A percentile compares a stretch with the other conserved stretches of the same genome.
Evolutionary conservation across 768 basidiomycete genomes (phyloP).

Genomic region (Mycena polygramma): DNA sequence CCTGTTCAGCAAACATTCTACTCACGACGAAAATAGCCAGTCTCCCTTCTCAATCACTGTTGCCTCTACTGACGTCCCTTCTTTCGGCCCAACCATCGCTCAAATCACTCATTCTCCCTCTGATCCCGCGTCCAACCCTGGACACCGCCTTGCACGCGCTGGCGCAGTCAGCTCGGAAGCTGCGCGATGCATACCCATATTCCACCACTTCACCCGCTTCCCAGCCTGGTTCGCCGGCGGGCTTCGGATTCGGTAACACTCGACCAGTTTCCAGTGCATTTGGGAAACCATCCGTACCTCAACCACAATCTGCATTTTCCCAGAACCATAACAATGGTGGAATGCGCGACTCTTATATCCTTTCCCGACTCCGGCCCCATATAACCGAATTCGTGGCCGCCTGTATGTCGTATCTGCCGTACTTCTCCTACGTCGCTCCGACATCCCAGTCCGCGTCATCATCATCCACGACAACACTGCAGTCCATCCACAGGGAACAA

Average conservation of each 20-base stretch:
- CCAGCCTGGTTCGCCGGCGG: conserved; percentile 41
- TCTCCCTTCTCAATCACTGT: conserved; percentile 80
- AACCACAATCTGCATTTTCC: conserved; percentile 38
- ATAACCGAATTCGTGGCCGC: conserved; percentile 83
- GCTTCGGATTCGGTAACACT: conserved; percentile 52
- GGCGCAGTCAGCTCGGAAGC: conserved; percentile 74
- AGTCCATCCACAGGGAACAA: conserved; percentile 71
- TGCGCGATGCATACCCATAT: conserved; percentile 88
- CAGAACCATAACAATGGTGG: conserved; percentile 58
- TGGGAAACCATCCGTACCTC: conserved; percentile 30
- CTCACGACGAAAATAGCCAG: conserved; percentile 65
- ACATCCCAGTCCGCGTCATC: conserved; percentile 46
- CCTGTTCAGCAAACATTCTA: conserved; percentile 13
- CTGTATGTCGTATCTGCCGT: conserved; percentile 86
- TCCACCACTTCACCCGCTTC: conserved; percentile 59
- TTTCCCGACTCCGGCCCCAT: conserved; percentile 80
- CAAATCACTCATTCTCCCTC: conserved; percentile 76
- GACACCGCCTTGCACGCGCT: conserved; percentile 80
- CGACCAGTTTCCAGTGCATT: conserved; percentile 44
- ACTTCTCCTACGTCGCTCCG: conserved; percentile 75
- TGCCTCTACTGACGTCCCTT: conserved; percentile 80
- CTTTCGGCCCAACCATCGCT: conserved; percentile 77
- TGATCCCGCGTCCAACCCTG: conserved; percentile 89
- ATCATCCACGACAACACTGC: conserved; percentile 57
- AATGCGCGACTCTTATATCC: conserved; percentile 87